These are phyloP conservation scores for Diddensiella caesifluorescens DNA, from an alignment of 805 yeast genomes.

Conservation along the genomic window DNA sequence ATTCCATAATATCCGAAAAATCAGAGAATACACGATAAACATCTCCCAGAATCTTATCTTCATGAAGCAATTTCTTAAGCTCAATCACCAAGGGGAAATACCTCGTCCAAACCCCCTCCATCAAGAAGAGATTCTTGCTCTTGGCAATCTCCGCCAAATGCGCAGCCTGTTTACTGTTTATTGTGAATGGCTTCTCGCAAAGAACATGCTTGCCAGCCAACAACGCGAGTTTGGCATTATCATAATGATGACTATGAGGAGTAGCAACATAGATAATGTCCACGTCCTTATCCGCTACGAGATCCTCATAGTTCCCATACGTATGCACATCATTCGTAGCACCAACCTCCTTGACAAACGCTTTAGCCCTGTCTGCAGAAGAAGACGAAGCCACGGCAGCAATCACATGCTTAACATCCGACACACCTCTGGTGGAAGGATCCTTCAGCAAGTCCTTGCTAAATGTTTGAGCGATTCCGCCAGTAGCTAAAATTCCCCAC, in stretches of 20 bases:
- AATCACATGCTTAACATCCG: slow-evolving; percentile 26
- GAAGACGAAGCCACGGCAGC: slow-evolving; percentile 29
- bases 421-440: slow-evolving; percentile 22
- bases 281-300: slow-evolving; percentile 39
- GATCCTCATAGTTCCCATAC: slow-evolving; percentile 38
- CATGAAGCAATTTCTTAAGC: slow-evolving; percentile 36
- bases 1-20: slow-evolving; percentile 14
- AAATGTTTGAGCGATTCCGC: slow-evolving; percentile 28
- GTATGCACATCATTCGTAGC: slow-evolving; percentile 15
- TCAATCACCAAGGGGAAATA: slow-evolving; percentile 41
- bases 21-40: slow-evolving; percentile 42
- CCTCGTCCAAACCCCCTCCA: slow-evolving; percentile 46
- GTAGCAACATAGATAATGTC: slow-evolving; percentile 51
- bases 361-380: slow-evolving; percentile 22
- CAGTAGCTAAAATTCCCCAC: slow-evolving; percentile 30
- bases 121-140: slow-evolving; percentile 40
- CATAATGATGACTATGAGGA: slow-evolving; percentile 49
- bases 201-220: slow-evolving; percentile 45
- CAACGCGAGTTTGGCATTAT: slow-evolving; percentile 41
- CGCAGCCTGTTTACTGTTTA: slow-evolving; percentile 42
- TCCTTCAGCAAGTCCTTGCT: slow-evolving; percentile 24
- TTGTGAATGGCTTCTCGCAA: slow-evolving; percentile 52
- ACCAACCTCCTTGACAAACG: slow-evolving; percentile 20
- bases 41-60: slow-evolving; percentile 43
- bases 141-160: slow-evolving; percentile 42